These are phyloP conservation scores for Ganoderma lucidum DNA, from an alignment of 1,284 basidiomycete genomes.

Conservation along the genomic window DNA sequence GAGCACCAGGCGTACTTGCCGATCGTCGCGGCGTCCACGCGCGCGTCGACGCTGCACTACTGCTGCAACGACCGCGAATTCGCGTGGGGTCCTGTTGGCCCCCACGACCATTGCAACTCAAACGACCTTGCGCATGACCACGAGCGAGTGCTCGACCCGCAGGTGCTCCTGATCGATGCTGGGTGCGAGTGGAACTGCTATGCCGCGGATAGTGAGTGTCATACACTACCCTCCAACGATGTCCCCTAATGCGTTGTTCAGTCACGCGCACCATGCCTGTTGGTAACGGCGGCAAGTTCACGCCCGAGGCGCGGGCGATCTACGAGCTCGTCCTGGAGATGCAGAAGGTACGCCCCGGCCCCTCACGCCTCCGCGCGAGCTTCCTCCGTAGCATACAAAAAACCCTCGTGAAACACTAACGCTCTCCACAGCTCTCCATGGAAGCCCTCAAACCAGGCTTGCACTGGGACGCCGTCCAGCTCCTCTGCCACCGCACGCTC, in stretches of 20 bases:
- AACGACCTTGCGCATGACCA: slow-evolving; percentile 52
- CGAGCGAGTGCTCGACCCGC: slow-evolving; percentile 62
- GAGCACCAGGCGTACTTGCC: slow-evolving; percentile 91
- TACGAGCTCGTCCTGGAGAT: slow-evolving; percentile 89
- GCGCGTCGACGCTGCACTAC: slow-evolving; percentile 90
- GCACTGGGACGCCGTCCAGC: slow-evolving; percentile 89
- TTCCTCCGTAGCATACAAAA: slow-evolving; percentile 2
- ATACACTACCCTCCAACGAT: not conserved
- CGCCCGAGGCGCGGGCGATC: slow-evolving; percentile 78
- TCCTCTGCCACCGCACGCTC: slow-evolving; percentile 81
- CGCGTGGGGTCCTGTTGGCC: slow-evolving; percentile 75
- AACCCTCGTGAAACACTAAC: not conserved
- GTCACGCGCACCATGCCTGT: slow-evolving; percentile 87
- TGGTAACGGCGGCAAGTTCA: slow-evolving; percentile 90
- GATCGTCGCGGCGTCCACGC: slow-evolving; percentile 85
- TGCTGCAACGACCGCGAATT: slow-evolving; percentile 86
- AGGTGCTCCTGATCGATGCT: slow-evolving; percentile 91
- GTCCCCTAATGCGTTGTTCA: slow-evolving; percentile 29
- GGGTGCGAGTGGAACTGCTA: slow-evolving; percentile 91
- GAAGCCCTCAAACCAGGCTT: slow-evolving; percentile 69
- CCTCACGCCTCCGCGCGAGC: not conserved
- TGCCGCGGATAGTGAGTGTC: slow-evolving; percentile 71
- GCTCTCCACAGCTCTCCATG: slow-evolving; percentile 65
- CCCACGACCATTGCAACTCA: slow-evolving; percentile 62
- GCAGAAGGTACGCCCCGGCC: slow-evolving; percentile 69